Evolutionary conservation across 202 grass and related monocot species (phyloP).

Genomic region (Eragrostis tef): DNA sequence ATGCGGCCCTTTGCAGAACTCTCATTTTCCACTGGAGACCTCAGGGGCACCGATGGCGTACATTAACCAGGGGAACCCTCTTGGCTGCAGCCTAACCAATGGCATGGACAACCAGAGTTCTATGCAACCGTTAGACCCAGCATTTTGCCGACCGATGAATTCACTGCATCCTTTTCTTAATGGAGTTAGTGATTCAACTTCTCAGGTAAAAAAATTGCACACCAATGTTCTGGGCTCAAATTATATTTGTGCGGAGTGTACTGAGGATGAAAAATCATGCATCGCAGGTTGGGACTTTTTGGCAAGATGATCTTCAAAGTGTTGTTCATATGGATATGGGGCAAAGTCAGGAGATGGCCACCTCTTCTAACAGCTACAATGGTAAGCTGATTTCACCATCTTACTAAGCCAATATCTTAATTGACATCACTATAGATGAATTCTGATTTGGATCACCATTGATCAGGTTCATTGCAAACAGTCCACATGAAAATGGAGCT

Average conservation of each 20-base stretch:
- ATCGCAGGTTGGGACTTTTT: constrained; percentile 72
- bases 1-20: constrained; percentile 60
- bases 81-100: constrained; percentile 58
- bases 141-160: constrained; percentile 49
- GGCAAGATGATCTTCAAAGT: constrained; percentile 91
- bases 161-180: constrained; percentile 65
- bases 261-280: constrained; percentile 13
- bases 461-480: constrained; percentile 73
- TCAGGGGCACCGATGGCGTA: constrained; percentile 62
- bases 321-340: constrained; percentile 89
- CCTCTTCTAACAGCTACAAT: constrained; percentile 73
- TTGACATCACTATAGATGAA: not conserved
- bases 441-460: constrained; percentile 24
- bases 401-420: not conserved
- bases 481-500: constrained; percentile 99
- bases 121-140: constrained; percentile 56
- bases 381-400: constrained; percentile 48
- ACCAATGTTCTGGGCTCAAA: not conserved
- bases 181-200: constrained; percentile 57
- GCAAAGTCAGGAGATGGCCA: constrained; percentile 75
- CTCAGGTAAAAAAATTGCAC: constrained; percentile 65
- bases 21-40: constrained; percentile 76
- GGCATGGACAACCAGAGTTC: constrained; percentile 62
- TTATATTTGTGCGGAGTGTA: not conserved
- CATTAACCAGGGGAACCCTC: constrained; percentile 62